These are phyloP conservation scores for Jackrogersella minutella DNA, from an alignment of 495 filamentous ascomycete species.

Conservation along the genomic window DNA sequence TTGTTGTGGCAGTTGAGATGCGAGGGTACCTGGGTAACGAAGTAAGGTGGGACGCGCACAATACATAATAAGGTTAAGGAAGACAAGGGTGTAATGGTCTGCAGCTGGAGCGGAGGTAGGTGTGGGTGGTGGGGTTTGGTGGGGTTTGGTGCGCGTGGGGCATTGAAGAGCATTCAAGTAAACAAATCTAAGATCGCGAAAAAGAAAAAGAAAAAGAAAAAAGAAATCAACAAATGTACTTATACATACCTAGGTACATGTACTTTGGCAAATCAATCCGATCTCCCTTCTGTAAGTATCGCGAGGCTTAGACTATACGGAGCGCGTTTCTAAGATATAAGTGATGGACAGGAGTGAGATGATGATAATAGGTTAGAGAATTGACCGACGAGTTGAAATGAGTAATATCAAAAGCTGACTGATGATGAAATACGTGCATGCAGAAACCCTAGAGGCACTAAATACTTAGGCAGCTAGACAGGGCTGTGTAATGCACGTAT, in stretches of 20 bases:
- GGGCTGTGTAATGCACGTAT: background rate
- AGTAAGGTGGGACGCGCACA: conserved; percentile 10
- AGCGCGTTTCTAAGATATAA: background rate
- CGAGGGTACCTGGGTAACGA: conserved; percentile 23
- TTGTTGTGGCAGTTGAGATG: conserved; percentile 19
- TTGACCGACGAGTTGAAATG: background rate
- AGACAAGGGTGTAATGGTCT: conserved; percentile 6
- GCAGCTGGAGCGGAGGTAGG: background rate
- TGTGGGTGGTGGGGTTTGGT: conserved; percentile 11
- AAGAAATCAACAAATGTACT: background rate
- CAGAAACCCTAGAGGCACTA: background rate
- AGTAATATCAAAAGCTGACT: background rate
- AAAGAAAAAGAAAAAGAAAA: no score
- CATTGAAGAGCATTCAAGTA: background rate
- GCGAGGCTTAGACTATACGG: background rate
- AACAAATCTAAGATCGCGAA: background rate
- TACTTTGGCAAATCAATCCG: background rate
- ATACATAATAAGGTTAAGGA: conserved; percentile 10
- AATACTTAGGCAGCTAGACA: background rate
- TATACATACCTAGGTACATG: background rate
- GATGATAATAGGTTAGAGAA: background rate
- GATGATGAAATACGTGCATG: background rate
- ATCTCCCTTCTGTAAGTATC: background rate
- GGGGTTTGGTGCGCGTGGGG: background rate
- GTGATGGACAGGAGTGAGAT: no score